Evolutionary conservation across 1,139 yeast species (phyloP), one percentile per base, ranked within the genome.

Genomic region (Blastobotrys illinoisensis): DNA sequence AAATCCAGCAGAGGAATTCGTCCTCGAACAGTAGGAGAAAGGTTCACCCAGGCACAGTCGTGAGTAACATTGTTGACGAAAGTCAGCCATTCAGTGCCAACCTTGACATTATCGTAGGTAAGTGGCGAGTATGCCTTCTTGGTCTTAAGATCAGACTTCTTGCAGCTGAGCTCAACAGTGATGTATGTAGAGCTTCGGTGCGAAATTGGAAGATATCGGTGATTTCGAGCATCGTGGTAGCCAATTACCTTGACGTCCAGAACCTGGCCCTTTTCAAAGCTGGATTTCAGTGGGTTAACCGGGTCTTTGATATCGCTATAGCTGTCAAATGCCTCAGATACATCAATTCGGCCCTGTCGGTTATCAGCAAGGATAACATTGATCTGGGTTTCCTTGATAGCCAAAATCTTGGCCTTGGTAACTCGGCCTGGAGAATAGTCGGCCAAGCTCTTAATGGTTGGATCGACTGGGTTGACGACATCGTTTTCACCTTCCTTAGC

Each of bases 341-440:
- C 77, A 65, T 88, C 96, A 55, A 91, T 74, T 67, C 95, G 80
- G 47, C 96, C 97, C 64, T 82, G 87, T 59, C 85, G 76, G 65
- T 86, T 85, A 57, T 86, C 95, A 50, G 95, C 91, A 54, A 90
- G 74, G 56, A 79, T 80, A 46, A 91, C 85, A 64, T 85, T 84
- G 63, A 91, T 74, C 71, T 88, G 95, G 9, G 90, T 83, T 51
- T 81, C 83, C 65, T 86, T 87, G 49, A 88, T 79, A 1, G 85
- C 75, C 54, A 79, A 81, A 56, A 91, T 73, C 21, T 71, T 66
- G 44, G 86, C 95, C 60, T 79, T 77, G 16, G 93, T 83, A 24
- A 77, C 57, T 46, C 73, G 77, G 46, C 96, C 96, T 18, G 84
- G 78, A 9, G 74, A 69, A 62, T 73, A 80, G 49, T 87, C 91